Conservation (phyloP, 2,329 filamentous ascomycete genomes). For the Penicillium griseofulvum region DNA sequence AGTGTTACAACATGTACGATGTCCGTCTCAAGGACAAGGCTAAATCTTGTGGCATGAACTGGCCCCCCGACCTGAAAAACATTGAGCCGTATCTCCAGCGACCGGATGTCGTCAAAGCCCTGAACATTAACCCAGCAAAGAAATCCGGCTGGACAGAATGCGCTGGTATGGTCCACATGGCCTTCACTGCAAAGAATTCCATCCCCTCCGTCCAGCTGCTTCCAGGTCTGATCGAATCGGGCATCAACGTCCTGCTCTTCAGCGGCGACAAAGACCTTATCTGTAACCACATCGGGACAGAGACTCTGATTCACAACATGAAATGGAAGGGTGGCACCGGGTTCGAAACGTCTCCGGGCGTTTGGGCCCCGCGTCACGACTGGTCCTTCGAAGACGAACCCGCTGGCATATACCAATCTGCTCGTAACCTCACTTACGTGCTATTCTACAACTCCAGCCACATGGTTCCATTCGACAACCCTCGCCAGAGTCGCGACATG, state of each 20-base stretch:
- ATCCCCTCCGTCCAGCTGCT: constrained; percentile 71
- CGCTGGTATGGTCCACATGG: constrained; percentile 69
- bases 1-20: constrained; percentile 97
- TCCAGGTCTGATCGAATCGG: constrained; percentile 71
- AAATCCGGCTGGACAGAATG: constrained; percentile 90
- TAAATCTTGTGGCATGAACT: constrained; percentile 86
- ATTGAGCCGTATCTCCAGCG: constrained; percentile 83
- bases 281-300: constrained; percentile 94
- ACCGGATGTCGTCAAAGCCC: constrained; percentile 71
- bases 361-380: constrained; percentile 85
- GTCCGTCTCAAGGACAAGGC: constrained; percentile 78
- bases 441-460: constrained; percentile 94
- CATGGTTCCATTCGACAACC: constrained; percentile 96
- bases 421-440: constrained; percentile 92
- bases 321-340: constrained; percentile 88
- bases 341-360: constrained; percentile 82
- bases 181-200: constrained; percentile 70
- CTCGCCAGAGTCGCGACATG: constrained; percentile 88
- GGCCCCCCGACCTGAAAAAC: constrained; percentile 79
- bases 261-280: constrained; percentile 93
- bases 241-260: constrained; percentile 77
- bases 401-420: constrained; percentile 90
- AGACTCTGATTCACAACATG: constrained; percentile 85
- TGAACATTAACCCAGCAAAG: constrained; percentile 80
- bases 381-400: constrained; percentile 90